Evolutionary conservation across 257 asterid species (phyloP), one percentile per base, ranked within the genome.

Genomic region (Ehretia macrophylla): DNA sequence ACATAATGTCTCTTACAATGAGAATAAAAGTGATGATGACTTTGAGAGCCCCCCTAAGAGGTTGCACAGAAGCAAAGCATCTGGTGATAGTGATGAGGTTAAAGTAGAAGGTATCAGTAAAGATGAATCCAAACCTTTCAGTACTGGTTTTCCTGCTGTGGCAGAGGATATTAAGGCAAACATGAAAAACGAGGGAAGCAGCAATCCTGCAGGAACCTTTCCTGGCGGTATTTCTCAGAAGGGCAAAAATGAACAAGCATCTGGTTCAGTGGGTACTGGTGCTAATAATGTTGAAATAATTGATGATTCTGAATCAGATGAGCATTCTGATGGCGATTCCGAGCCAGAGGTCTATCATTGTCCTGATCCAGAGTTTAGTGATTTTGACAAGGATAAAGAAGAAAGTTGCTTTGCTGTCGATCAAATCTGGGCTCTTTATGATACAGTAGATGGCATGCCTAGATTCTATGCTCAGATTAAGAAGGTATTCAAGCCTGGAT

Each of bases 341-440:
- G 60, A 17, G 27, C 51, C 57, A 4, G 4, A 44, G 18, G 13
- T 18, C 10, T 71, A 10, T 56, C 22, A 62, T 9, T 74, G 59
- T 69, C 85, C 84, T 14, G 97, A 89, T 55, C 70, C 91, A 32
- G 95, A 89, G 68, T 89, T 89, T 63, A 61, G 67, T 74, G 84
- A 86, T 71, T 89, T 89, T 55, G 94, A 86, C 38, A 80, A 73
- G 79, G 62, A 49, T 22, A 81, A 79, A 56, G 82, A 66, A 45
- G 78, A 63, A 27, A 58, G 48, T 38, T 44, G 58, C 64, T 86
- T 89, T 70, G 62, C 72, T 46, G 78, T 39, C 61, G 76, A 69
- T 72, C 97, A 89, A 62, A 59, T 75, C 62, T 89, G 97, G 97
- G 94, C 95, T 72, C 87, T 90, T 63, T 89, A 82, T 53, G 95